Base-by-base conservation (phyloP, 805 yeast genomes). In the Tetrapisispora pingtungensis region DNA sequence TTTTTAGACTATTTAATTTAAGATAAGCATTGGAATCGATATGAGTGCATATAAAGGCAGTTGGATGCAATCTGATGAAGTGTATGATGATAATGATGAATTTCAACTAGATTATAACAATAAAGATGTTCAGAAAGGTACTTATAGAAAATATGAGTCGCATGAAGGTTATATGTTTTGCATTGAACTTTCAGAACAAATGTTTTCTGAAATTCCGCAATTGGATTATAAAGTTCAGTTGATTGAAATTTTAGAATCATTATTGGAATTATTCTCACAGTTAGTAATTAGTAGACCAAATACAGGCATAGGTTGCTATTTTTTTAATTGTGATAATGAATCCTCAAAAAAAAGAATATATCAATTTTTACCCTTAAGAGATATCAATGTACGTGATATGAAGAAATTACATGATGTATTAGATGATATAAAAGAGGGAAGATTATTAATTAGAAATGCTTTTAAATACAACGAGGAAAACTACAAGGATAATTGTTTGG, bases 241-340 rank as follows among this genome's bases (percentile, higher is more conserved):
- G 7, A 52, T 65, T 28, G 77, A 72, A 48, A 77, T 82, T 10
- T 55, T 89, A 15, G 69, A 69, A 13, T 71, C 83, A 1, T 67
- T 84, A 7, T 67, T 72, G 42, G 78, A 75, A n/a, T 65, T 86
- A 31, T 74, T 87, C 64, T 69, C 80, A 3, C 81, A 78, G 40
- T 66, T 85, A 46, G 77, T 83, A 1, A 77, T 83, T 30, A 71
- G 81, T 0, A 62, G 76, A 33, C 85, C 88, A 1, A 68, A 70
- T 37, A 81, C 90, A 1, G 89, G 86, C 0, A 67, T 86, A 22
- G 97, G 96, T 0, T 74, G 88, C 39, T 75, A 80, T 54, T 57
- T 83, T 14, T 77, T 75, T 62, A 77, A 74, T 56, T 74, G 75
- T 60, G 54, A 49, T 42, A 66, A 43, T 44, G 59, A 65, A n/a